Evolutionary conservation across 108 stramenopile genomes (phyloP), one percentile per base, ranked within the genome.

Genomic region (Cyclotella sp.): DNA sequence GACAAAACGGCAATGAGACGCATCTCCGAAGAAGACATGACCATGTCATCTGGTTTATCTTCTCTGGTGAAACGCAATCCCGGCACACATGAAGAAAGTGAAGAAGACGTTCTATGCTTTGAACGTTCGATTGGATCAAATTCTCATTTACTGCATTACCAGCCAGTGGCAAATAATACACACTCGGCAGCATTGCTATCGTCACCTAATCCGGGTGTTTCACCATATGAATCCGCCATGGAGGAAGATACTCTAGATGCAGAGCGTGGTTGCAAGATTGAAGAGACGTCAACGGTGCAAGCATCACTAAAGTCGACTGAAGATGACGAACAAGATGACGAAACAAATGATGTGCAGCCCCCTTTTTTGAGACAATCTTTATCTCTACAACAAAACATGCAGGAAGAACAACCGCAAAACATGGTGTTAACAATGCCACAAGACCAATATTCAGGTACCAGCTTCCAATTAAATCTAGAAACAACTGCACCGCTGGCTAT

Each of bases 61-160:
- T 61, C 30, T 5, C 9, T 13, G 15, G 34, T 34, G 6, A 39
- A 61, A 61, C 44, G 44, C 14, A 44, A 44, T n/a, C 39, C 19
- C 0, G 1, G 63, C 11, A 24, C 18, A 44, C 43, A 43, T 43
- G 44, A 64, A 47, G 63, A 64, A 24, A 64, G n/a, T 45, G 44
- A 34, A 12, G 63, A 64, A 64, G 45, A 24, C 1, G 10, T 45
- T 15, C 43, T 45, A 22, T 9, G 45, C 14, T 64, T 64, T 46
- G 45, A 46, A 46, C 43, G 45, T 5, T 64, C 63, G 27, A 58
- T 28, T 46, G 43, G 19, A 9, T 64, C 63, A 14, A 43, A 64
- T 26, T 64, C 63, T 7, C 49, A 51, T 19, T 51, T 51, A 51
- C 49, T 51, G n/a, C 18, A 51, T 19, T 51, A 51, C 19, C 49